Evolutionary conservation across 2,329 filamentous ascomycete species (phyloP), one percentile per base, ranked within the genome.

Genomic region (Lojkania enalia): DNA sequence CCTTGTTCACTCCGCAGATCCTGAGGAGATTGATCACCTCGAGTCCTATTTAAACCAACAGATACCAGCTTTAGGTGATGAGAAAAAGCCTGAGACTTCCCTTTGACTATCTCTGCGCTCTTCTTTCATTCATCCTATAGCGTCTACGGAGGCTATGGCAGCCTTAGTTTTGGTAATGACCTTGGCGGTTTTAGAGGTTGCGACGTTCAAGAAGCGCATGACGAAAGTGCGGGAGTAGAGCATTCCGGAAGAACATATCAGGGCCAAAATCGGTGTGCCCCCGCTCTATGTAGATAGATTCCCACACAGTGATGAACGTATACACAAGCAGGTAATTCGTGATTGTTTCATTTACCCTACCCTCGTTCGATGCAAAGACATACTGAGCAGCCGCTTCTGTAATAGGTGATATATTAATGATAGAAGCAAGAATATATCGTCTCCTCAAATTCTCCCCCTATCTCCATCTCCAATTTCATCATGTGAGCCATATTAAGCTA

Each of bases 21-120:
- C 83, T 4, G 75, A 86, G 51, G 92, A 96, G 73, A 82, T 96
- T 42, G 82, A 94, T 51, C 87, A 95, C 57, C 76, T 96, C 14
- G 89, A 94, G 71, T 69, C 71, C 31, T 86, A 82, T 63, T 70
- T 86, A 38, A 72, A 74, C 37, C 71, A 76, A 55, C 65, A 73
- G 15, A 71, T 85, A 38, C 78, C 80, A 3, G 58, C 74, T 2
- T 62, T 78, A 33, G 74, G 70, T 6, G 73, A 66, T 25, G 48
- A 42, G 21, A 58, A 60, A 41, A 58, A 59, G 35, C 38, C 52
- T 2, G 62, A 64, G 3, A 52, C 52, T 3, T 56, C 57, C n/a
- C 64, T 67, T 35, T 69, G 66, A 69, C 65, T 67, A 39, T 37
- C 53, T 27, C 20, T 20, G 20, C 38, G 40, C 2, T 15, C 18